phyloP scores from a whole-genome alignment of 2,329 filamentous ascomycete species.

The Tolypocladium tundrense region DNA sequence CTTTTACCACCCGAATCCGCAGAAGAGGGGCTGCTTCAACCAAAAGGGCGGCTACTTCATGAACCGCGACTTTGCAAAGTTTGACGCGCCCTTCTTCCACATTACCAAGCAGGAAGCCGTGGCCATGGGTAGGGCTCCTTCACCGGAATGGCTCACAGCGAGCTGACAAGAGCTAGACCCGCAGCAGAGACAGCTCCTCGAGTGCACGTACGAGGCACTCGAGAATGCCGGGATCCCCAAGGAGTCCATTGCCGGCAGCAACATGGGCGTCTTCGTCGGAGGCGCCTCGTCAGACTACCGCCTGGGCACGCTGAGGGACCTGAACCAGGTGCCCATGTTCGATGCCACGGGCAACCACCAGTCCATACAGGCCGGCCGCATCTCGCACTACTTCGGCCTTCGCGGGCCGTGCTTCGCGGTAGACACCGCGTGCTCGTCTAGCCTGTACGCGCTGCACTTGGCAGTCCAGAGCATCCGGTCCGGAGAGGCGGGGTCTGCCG shows the following conservation, averaged over 20 bases:
- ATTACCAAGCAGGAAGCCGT: conserved; percentile 39
- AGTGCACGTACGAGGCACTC: conserved; percentile 43
- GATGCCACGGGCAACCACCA: conserved; percentile 39
- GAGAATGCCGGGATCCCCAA: conserved; percentile 41
- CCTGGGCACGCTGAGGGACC: conserved; percentile 30
- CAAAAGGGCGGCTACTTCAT: conserved; percentile 29
- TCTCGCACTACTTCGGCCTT: conserved; percentile 46
- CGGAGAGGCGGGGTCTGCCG: conserved; percentile 33
- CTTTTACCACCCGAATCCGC: conserved; percentile 31
- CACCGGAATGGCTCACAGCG: too few species aligned
- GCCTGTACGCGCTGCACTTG: conserved; percentile 37
- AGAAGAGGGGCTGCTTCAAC: conserved; percentile 29
- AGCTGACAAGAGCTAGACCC: conserved; percentile 25
- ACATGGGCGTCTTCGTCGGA: conserved; percentile 40
- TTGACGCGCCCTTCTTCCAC: conserved; percentile 43
- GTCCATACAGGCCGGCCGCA: conserved; percentile 42
- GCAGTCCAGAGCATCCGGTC: conserved; percentile 37
- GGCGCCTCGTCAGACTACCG: conserved; percentile 38
- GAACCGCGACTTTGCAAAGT: conserved; percentile 32
- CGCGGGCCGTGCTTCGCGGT: conserved; percentile 41
- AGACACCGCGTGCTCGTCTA: conserved; percentile 43
- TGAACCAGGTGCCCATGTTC: conserved; percentile 38
- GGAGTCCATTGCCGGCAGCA: conserved; percentile 33
- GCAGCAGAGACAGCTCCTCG: conserved; percentile 40
- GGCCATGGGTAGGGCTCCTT: conserved; percentile 27